phyloP scores from a whole-genome alignment of 1,284 basidiomycete genomes.

The Kalmanozyma brasiliensis region DNA sequence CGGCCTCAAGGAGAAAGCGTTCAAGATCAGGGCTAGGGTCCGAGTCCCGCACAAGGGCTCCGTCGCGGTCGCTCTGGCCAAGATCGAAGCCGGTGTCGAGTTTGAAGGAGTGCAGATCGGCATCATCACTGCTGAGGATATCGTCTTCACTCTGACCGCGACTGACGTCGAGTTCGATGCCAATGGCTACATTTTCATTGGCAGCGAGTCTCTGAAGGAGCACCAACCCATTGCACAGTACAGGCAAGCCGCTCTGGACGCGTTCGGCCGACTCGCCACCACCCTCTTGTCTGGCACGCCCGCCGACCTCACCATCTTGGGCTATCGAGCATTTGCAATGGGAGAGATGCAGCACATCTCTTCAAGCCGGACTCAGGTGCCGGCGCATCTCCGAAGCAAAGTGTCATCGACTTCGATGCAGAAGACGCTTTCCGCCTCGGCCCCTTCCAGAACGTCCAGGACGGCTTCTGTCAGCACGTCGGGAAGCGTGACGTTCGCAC shows the following conservation, averaged over 20 bases:
- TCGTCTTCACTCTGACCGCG: constrained; percentile 34
- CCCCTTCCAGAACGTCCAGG: constrained; percentile 6
- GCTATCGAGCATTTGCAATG: constrained; percentile 47
- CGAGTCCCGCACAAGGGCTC: constrained; percentile 31
- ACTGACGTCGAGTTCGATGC: constrained; percentile 38
- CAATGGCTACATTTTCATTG: constrained; percentile 38
- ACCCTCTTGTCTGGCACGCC: constrained; percentile 20
- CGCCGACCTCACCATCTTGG: constrained; percentile 23
- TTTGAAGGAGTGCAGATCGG: constrained; percentile 44
- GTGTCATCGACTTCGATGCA: constrained; percentile 18
- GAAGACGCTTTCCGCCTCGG: constrained; percentile 12
- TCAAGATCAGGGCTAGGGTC: constrained; percentile 37
- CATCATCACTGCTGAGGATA: constrained; percentile 41
- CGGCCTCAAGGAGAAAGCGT: constrained; percentile 25
- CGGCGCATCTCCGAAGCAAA: constrained; percentile 30
- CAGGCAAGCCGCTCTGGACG: constrained; percentile 15
- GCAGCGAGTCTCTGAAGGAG: constrained; percentile 33
- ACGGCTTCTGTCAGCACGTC: constrained; percentile 23
- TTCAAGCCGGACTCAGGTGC: constrained; percentile 18
- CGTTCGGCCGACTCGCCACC: constrained; percentile 30
- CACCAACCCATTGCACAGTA: constrained; percentile 27
- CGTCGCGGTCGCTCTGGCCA: constrained; percentile 33
- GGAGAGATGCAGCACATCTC: constrained; percentile 26
- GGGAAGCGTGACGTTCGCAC: constrained; percentile 15
- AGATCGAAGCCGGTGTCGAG: constrained; percentile 46